Percentiles rank a stretch among this genome's conserved stretches.
These are phyloP conservation scores for Phaseolus lunatus DNA, from an alignment of 306 rosid genomes.

Conservation along the genomic window DNA sequence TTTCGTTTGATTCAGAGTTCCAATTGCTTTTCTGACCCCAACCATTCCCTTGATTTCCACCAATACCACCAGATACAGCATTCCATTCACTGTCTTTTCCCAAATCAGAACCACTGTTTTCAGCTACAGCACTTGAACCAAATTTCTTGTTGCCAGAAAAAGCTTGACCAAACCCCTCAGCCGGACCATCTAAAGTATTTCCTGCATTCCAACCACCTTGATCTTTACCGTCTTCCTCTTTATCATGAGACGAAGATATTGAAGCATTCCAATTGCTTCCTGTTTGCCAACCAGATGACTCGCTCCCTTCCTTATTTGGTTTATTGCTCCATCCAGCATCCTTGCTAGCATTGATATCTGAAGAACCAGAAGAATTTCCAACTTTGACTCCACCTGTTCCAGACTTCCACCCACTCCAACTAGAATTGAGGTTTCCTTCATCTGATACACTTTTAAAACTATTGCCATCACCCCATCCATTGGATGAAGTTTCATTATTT, in stretches of 20 bases:
- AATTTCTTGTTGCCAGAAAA: conserved; percentile 20
- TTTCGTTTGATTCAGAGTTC: background rate
- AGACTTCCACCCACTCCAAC: conserved; percentile 30
- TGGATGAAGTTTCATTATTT: conserved; percentile 31
- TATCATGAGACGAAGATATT: conserved; percentile 8
- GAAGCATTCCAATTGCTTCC: conserved; percentile 7
- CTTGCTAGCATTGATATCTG: conserved; percentile 14
- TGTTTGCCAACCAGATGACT: background rate
- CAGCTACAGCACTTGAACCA: conserved; percentile 24
- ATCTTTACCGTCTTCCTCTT: conserved; percentile 13
- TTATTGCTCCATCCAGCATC: background rate
- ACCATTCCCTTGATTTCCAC: conserved; percentile 1
- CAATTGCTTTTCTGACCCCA: conserved; percentile 2
- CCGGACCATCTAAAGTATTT: conserved; percentile 35
- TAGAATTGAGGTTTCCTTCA: conserved; percentile 28
- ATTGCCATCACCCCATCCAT: conserved; percentile 52
- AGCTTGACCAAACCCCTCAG: conserved; percentile 12
- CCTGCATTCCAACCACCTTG: conserved; percentile 35
- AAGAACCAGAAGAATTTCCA: conserved; percentile 10
- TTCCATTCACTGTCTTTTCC: conserved; percentile 30
- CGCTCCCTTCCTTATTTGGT: conserved; percentile 1
- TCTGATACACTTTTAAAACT: conserved; percentile 41
- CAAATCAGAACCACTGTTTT: conserved; percentile 29
- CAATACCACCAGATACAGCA: conserved; percentile 10
- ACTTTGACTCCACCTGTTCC: conserved; percentile 39